A percentile compares a stretch with the other conserved stretches of the same genome.
Evolutionary conservation across 306 rosid species (phyloP).

Genomic region (Quercus robur): DNA sequence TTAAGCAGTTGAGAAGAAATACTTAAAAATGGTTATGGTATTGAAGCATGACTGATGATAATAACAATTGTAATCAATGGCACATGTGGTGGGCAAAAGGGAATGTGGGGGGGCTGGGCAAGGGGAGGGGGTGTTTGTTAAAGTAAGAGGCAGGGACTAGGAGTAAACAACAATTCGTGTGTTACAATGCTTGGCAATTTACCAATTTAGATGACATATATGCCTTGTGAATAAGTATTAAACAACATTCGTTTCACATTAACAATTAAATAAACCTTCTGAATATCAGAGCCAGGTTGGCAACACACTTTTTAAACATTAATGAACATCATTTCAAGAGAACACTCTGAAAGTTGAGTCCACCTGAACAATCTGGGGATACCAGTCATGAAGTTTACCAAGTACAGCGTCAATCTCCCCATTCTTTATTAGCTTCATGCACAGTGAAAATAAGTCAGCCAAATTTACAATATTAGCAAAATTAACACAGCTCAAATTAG

Average conservation of each 20-base stretch:
- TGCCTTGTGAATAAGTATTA: background rate
- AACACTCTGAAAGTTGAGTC: slow-evolving; percentile 19
- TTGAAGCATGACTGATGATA: too few species aligned
- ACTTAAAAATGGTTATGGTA: too few species aligned
- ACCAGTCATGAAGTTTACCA: slow-evolving; percentile 83
- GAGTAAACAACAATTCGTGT: too few species aligned
- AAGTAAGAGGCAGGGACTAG: too few species aligned
- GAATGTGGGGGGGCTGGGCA: too few species aligned
- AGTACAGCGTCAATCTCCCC: slow-evolving; percentile 88
- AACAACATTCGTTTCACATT: background rate
- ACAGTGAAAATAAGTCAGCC: slow-evolving; percentile 31
- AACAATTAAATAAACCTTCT: background rate
- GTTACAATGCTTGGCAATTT: too few species aligned
- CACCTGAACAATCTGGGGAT: slow-evolving; percentile 93
- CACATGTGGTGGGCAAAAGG: too few species aligned
- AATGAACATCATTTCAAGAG: background rate
- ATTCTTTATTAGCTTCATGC: slow-evolving; percentile 73
- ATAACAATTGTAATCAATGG: too few species aligned
- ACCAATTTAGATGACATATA: background rate
- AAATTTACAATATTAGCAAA: background rate
- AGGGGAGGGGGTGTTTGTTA: too few species aligned
- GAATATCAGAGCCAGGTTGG: background rate
- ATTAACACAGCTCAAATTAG: too few species aligned
- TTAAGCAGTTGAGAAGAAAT: too few species aligned
- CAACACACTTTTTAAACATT: slow-evolving; percentile 2